A percentile compares a stretch with the other conserved stretches of the same genome.
phyloP scores from a whole-genome alignment of 169 alveolate genomes.

The Eimeria necatrix region DNA sequence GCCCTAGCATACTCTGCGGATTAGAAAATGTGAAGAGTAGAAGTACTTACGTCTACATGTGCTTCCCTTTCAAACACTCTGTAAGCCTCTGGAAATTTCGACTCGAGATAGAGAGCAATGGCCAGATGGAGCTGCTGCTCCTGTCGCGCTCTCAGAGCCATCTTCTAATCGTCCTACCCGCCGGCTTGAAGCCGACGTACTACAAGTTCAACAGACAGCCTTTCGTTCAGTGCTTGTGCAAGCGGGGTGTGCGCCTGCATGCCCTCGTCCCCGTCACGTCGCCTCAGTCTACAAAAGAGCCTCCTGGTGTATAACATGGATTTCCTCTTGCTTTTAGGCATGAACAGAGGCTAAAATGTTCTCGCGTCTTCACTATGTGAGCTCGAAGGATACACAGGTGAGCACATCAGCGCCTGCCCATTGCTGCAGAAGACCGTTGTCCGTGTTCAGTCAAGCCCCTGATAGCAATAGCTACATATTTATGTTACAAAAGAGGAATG shows the following conservation, averaged over 20 bases:
- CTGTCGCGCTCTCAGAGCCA: slow-evolving; percentile 74
- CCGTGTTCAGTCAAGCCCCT: neutral
- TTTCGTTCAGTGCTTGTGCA: neutral
- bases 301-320: too few relatives aligned
- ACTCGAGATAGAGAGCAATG: slow-evolving; percentile 66
- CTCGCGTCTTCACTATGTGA: too few relatives aligned
- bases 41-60: slow-evolving; percentile 36
- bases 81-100: slow-evolving; percentile 68
- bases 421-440: neutral
- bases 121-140: slow-evolving; percentile 79
- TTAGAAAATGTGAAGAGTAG: neutral
- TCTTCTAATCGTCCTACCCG: neutral
- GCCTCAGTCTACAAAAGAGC: too few relatives aligned
- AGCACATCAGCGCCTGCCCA: neutral
- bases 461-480: neutral
- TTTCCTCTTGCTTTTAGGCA: too few relatives aligned
- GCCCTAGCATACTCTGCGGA: too few relatives aligned
- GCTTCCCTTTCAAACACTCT: slow-evolving; percentile 66
- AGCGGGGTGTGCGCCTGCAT: slow-evolving; percentile 45
- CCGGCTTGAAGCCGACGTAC: neutral
- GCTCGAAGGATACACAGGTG: too few relatives aligned
- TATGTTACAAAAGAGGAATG: neutral
- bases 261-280: neutral
- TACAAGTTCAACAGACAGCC: neutral
- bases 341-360: too few relatives aligned